These are phyloP conservation scores for Lactarius sp. DNA, from an alignment of 768 basidiomycete species.

Conservation along the genomic window DNA sequence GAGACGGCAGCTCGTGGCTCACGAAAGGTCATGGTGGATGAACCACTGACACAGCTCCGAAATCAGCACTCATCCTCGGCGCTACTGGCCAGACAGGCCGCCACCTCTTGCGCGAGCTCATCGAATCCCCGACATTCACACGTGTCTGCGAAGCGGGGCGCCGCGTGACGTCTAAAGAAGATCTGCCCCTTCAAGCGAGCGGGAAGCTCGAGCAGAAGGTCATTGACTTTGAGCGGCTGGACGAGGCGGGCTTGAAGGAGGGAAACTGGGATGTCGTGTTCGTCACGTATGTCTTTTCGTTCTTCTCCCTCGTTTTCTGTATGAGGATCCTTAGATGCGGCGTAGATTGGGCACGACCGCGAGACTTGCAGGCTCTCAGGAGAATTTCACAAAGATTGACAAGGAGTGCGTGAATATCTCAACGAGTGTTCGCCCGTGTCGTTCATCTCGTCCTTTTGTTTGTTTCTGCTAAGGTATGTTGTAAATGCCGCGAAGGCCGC, in stretches of 20 bases:
- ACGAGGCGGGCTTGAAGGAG: conserved; percentile 44
- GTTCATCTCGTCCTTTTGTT: not conserved
- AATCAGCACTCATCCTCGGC: conserved; percentile 64
- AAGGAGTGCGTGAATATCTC: conserved; percentile 46
- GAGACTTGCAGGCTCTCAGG: conserved; percentile 54
- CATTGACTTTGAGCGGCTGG: conserved; percentile 65
- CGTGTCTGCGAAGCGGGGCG: conserved; percentile 70
- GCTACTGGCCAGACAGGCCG: conserved; percentile 69
- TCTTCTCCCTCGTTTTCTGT: not conserved
- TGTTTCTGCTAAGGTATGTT: conserved; percentile 50
- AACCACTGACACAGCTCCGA: not conserved
- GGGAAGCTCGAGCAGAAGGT: conserved; percentile 64
- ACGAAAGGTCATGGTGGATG: not conserved
- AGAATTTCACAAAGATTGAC: conserved; percentile 72
- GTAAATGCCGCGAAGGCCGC: conserved; percentile 66
- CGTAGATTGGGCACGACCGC: conserved; percentile 61
- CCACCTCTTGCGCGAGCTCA: conserved; percentile 54
- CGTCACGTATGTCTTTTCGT: conserved; percentile 46
- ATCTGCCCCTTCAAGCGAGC: conserved; percentile 36
- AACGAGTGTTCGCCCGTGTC: too few relatives aligned
- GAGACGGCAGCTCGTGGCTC: too few relatives aligned
- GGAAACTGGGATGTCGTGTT: conserved; percentile 73
- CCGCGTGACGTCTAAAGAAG: conserved; percentile 44
- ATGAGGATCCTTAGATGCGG: not conserved
- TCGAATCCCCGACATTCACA: conserved; percentile 49